Percentiles rank a stretch among this genome's conserved stretches.
These are phyloP conservation scores for Neurospora sp. DNA, from an alignment of 495 filamentous ascomycete species.

Conservation along the genomic window DNA sequence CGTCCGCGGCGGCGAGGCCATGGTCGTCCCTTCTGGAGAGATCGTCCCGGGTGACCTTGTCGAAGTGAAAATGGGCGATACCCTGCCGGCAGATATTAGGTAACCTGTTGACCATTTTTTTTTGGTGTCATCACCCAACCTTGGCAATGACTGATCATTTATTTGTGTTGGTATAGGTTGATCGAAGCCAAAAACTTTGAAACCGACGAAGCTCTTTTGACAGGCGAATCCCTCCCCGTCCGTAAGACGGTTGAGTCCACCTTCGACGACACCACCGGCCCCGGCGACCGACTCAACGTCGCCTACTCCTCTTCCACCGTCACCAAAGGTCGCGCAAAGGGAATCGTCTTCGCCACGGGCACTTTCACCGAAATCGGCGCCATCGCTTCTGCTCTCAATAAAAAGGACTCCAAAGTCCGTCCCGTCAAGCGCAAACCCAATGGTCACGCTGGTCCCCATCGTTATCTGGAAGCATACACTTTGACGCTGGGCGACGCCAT, in stretches of 20 bases:
- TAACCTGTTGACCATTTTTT: constrained; percentile 2
- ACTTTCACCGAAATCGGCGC: constrained; percentile 75
- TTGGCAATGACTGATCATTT: background rate
- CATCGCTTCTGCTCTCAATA: constrained; percentile 57
- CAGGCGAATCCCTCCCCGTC: constrained; percentile 56
- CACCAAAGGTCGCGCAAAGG: constrained; percentile 56
- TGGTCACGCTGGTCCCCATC: constrained; percentile 49
- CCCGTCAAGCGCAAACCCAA: constrained; percentile 47
- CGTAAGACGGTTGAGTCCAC: constrained; percentile 24
- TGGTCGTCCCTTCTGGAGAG: constrained; percentile 74
- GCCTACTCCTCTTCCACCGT: constrained; percentile 59
- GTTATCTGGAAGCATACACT: constrained; percentile 60
- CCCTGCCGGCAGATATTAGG: constrained; percentile 58
- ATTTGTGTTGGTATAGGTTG: constrained; percentile 25
- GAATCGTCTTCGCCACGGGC: constrained; percentile 58
- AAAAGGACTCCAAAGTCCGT: constrained; percentile 47
- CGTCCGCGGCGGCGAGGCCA: constrained; percentile 56
- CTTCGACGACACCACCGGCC: constrained; percentile 35
- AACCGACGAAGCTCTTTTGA: constrained; percentile 37
- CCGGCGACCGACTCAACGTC: constrained; percentile 58
- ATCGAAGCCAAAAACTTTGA: constrained; percentile 70
- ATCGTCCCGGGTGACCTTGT: constrained; percentile 70
- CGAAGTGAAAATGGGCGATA: constrained; percentile 69
- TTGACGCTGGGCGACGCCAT: constrained; percentile 55
- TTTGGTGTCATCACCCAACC: no score